phyloP scores from a whole-genome alignment of 495 filamentous ascomycete genomes.

The Geoglossum glabrum region DNA sequence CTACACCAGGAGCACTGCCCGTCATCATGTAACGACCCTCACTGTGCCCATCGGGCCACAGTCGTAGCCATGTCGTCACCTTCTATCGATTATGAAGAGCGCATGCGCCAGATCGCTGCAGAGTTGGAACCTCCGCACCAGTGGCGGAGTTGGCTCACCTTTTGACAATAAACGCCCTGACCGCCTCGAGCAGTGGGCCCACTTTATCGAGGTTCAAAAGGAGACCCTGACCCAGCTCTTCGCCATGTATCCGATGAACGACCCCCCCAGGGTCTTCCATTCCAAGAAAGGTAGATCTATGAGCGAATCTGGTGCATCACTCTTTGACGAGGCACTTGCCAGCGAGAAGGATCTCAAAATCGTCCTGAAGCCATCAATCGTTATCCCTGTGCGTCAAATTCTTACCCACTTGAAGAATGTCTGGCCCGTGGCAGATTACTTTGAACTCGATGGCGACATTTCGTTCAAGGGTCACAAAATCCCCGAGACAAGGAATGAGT shows the following conservation, averaged over 20 bases:
- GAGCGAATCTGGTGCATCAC: neutral
- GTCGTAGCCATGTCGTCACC: no score
- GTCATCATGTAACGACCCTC: no score
- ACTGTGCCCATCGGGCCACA: no score
- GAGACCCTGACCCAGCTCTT: neutral
- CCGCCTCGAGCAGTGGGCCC: neutral
- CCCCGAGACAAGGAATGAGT: neutral
- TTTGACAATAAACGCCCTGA: neutral
- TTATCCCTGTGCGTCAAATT: neutral
- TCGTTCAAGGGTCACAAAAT: conserved; percentile 21
- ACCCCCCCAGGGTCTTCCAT: neutral
- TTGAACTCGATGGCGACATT: conserved; percentile 4
- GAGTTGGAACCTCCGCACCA: neutral
- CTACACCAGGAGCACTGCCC: no score
- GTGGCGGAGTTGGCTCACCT: neutral
- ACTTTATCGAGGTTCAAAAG: neutral
- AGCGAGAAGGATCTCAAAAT: neutral
- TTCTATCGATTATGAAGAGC: no score
- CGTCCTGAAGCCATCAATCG: neutral
- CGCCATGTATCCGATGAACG: neutral
- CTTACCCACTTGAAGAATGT: neutral
- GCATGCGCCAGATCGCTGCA: no score
- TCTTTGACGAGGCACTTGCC: neutral
- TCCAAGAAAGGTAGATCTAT: neutral
- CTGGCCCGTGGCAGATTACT: neutral